phyloP scores from a whole-genome alignment of 257 asterid species.

The Plantago elongata region DNA sequence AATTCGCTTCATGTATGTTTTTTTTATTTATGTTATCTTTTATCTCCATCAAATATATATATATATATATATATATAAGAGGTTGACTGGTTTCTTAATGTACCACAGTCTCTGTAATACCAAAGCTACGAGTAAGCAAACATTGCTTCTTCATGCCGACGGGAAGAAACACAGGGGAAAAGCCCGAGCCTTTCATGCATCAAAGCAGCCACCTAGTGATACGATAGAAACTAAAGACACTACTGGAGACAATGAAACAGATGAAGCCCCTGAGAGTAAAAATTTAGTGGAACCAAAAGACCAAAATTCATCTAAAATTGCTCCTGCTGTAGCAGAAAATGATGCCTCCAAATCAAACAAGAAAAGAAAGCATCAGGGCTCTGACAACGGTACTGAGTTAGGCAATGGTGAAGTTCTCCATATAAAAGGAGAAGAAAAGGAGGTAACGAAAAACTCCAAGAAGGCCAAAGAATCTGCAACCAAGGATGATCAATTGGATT shows the following conservation, averaged over 20 bases:
- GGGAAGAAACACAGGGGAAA: slow-evolving; percentile 92
- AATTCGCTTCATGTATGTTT: slow-evolving; percentile 1
- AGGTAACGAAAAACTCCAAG: slow-evolving; percentile 34
- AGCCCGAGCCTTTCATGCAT: slow-evolving; percentile 78
- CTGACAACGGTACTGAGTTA: slow-evolving; percentile 41
- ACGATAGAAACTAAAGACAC: slow-evolving; percentile 31
- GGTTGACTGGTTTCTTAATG: slow-evolving; percentile 9
- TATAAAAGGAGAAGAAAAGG: slow-evolving; percentile 27
- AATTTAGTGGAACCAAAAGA: slow-evolving; percentile 30
- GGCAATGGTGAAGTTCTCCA: slow-evolving; percentile 47
- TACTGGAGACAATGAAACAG: slow-evolving; percentile 26
- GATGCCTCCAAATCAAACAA: slow-evolving; percentile 32
- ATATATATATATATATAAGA: not conserved
- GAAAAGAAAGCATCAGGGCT: slow-evolving; percentile 58
- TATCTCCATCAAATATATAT: slow-evolving; percentile 9
- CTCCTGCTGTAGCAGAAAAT: slow-evolving; percentile 30
- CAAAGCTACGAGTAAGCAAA: slow-evolving; percentile 83
- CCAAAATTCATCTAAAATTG: slow-evolving; percentile 34
- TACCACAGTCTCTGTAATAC: slow-evolving; percentile 79
- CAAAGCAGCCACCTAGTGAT: slow-evolving; percentile 51
- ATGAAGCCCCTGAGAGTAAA: slow-evolving; percentile 29
- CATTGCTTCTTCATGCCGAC: slow-evolving; percentile 89
- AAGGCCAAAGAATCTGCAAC: slow-evolving; percentile 40
- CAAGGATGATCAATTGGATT: slow-evolving; percentile 27
- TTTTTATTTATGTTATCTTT: not conserved